phyloP scores from a whole-genome alignment of 1,284 basidiomycete species.

The Gomphus bonarii region DNA sequence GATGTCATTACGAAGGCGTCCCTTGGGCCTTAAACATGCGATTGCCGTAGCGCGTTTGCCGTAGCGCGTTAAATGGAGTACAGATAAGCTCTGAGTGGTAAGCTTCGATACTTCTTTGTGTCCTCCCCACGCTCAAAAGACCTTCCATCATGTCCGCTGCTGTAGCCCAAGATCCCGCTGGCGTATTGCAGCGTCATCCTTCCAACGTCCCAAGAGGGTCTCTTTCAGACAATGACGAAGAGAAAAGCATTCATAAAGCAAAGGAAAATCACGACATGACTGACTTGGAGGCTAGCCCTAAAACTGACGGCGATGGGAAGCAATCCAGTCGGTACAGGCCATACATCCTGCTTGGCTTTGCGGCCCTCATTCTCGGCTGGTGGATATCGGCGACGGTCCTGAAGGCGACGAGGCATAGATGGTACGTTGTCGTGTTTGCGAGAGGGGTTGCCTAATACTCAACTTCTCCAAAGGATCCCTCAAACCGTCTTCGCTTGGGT shows the following conservation, averaged over 20 bases:
- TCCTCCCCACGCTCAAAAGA: not conserved
- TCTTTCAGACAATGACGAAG: slow-evolving; percentile 15
- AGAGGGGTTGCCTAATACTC: not conserved
- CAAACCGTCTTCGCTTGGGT: slow-evolving; percentile 76
- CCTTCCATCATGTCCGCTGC: not conserved
- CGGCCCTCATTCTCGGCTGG: slow-evolving; percentile 62
- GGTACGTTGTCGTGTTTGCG: slow-evolving; percentile 30
- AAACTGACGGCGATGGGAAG: not conserved
- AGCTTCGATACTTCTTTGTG: not conserved
- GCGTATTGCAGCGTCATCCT: not conserved
- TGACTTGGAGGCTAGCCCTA: not conserved
- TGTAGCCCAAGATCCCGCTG: not conserved
- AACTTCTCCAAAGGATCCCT: slow-evolving; percentile 43
- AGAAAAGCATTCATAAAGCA: slow-evolving; percentile 17
- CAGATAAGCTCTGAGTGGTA: not conserved
- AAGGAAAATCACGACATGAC: slow-evolving; percentile 6
- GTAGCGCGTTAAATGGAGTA: too few relatives aligned
- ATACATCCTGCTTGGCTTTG: slow-evolving; percentile 39
- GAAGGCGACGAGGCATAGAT: slow-evolving; percentile 58
- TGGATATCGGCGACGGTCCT: slow-evolving; percentile 70
- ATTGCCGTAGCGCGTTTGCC: too few relatives aligned
- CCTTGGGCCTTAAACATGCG: too few relatives aligned
- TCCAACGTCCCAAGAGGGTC: slow-evolving; percentile 10
- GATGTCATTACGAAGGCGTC: too few relatives aligned
- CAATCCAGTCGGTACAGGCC: slow-evolving; percentile 18